These are phyloP conservation scores for Tylopilus felleus DNA, from an alignment of 768 basidiomycete genomes.

Conservation along the genomic window DNA sequence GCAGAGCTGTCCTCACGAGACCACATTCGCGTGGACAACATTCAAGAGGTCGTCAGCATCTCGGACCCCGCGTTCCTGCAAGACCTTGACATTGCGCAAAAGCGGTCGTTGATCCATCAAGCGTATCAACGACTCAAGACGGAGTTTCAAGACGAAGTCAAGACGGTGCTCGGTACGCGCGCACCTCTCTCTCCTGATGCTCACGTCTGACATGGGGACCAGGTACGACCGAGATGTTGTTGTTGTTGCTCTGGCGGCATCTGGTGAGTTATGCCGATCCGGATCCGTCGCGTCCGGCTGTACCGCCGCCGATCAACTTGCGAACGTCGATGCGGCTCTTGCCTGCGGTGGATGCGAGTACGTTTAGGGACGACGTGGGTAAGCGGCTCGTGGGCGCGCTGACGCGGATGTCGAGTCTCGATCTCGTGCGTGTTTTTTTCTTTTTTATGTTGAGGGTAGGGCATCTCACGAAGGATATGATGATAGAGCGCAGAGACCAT, in stretches of 20 bases:
- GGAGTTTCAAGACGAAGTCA: conserved; percentile 44
- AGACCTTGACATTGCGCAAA: conserved; percentile 66
- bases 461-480: conserved; percentile 6
- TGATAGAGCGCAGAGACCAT: conserved; percentile 41
- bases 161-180: conserved; percentile 50
- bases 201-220: neutral
- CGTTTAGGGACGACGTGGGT: conserved; percentile 56
- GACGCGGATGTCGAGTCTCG: conserved; percentile 50
- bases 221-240: conserved; percentile 75
- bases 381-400: conserved; percentile 54
- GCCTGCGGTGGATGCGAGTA: conserved; percentile 52
- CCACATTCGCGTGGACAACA: conserved; percentile 66
- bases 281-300: conserved; percentile 15
- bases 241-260: conserved; percentile 81
- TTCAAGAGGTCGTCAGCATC: conserved; percentile 58
- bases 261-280: conserved; percentile 57
- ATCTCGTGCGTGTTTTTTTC: conserved; percentile 39
- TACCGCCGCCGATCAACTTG: conserved; percentile 29
- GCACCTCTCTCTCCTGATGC: neutral
- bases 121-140: conserved; percentile 50
- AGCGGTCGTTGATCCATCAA: conserved; percentile 60
- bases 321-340: conserved; percentile 53
- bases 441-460: conserved; percentile 1
- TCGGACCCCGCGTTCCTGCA: conserved; percentile 55
- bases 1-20: conserved; percentile 71